phyloP scores from a whole-genome alignment of 2,329 filamentous ascomycete genomes.

The Calonectria ilicicola region DNA sequence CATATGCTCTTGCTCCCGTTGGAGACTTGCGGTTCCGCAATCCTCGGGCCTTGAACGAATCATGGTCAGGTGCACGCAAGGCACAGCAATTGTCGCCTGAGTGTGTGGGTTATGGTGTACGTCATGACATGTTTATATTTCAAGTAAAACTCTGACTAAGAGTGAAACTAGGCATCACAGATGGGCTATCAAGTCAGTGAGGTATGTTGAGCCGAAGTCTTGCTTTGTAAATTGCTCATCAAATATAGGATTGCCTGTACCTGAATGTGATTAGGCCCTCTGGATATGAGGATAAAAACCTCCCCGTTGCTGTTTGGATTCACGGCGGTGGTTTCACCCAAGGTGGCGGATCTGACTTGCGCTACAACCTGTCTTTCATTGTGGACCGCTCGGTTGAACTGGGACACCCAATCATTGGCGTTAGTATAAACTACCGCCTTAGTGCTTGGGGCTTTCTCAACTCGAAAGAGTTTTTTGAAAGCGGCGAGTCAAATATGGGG shows the following conservation, averaged over 20 bases:
- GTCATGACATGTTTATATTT: not conserved
- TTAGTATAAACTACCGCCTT: constrained; percentile 38
- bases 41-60: constrained; percentile 12
- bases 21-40: constrained; percentile 11
- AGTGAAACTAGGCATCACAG: not conserved
- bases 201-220: not conserved
- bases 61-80: not conserved
- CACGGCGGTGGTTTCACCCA: constrained; percentile 51
- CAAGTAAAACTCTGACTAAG: not conserved
- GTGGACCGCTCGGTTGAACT: constrained; percentile 56
- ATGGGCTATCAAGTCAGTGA: constrained; percentile 5
- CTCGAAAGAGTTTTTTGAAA: constrained; percentile 52
- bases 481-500: constrained; percentile 60
- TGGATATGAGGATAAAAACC: constrained; percentile 23
- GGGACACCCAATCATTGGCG: constrained; percentile 46
- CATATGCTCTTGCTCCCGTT: constrained; percentile 9
- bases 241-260: constrained; percentile 29
- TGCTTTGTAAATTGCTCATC: not conserved
- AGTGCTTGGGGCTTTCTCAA: constrained; percentile 59
- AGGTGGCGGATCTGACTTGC: constrained; percentile 56
- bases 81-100: not conserved
- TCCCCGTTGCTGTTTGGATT: constrained; percentile 35
- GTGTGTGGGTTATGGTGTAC: constrained; percentile 15
- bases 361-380: constrained; percentile 71
- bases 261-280: constrained; percentile 29